Conservation (phyloP, 2,329 filamentous ascomycete genomes). For the Colletotrichum tofieldiae region DNA sequence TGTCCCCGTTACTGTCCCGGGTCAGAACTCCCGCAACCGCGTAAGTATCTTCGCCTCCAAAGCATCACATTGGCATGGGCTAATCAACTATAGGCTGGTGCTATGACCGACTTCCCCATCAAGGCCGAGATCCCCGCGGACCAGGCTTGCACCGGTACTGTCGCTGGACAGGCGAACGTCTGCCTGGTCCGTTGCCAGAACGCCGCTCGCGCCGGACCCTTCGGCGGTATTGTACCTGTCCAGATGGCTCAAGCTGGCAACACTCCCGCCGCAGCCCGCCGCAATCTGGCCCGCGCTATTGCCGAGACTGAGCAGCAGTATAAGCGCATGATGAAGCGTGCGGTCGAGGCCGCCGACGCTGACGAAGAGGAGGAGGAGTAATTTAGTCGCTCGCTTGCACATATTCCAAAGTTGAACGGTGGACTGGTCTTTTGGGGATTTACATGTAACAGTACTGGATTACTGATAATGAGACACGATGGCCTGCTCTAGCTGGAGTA, state of each 20-base stretch:
- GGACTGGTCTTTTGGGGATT: constrained; percentile 28
- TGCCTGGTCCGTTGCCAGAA: constrained; percentile 74
- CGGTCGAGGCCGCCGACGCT: constrained; percentile 12
- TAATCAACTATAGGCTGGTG: constrained; percentile 50
- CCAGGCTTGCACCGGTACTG: constrained; percentile 69
- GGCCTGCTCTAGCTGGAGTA: constrained; percentile 42
- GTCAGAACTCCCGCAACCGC: constrained; percentile 63
- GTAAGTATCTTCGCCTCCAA: constrained; percentile 44
- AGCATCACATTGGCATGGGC: background rate
- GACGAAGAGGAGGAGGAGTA: constrained; percentile 40
- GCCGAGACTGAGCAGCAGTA: constrained; percentile 42
- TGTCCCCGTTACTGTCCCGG: constrained; percentile 67
- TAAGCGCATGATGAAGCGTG: constrained; percentile 46
- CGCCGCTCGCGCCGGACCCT: constrained; percentile 69
- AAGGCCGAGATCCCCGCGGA: constrained; percentile 66
- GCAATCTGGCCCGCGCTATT: constrained; percentile 38
- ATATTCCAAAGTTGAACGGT: constrained; percentile 34
- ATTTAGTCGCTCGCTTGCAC: constrained; percentile 24
- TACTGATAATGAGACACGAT: constrained; percentile 42
- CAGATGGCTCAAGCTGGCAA: constrained; percentile 38
- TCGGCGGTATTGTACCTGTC: constrained; percentile 61
- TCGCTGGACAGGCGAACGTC: constrained; percentile 68
- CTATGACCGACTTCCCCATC: constrained; percentile 61
- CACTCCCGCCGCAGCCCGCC: constrained; percentile 40
- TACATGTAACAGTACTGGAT: constrained; percentile 40